phyloP scores from a whole-genome alignment of 73 alveolate genomes.

The Paramecium tetraurelia region DNA sequence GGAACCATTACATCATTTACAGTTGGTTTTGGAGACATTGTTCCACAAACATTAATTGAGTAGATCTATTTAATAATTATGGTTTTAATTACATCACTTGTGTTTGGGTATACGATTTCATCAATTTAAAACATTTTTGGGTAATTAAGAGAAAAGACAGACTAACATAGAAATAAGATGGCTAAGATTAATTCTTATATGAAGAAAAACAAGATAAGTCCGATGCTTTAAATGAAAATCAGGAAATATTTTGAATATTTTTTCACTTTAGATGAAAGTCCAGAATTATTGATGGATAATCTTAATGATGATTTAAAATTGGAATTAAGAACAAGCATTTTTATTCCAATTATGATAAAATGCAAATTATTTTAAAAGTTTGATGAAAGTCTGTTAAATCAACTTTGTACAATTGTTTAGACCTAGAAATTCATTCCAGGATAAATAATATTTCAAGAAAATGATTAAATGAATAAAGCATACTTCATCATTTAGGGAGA shows the following conservation, averaged over 20 bases:
- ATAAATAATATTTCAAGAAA: not conserved
- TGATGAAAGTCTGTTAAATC: not conserved
- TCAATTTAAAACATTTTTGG: conserved; percentile 1
- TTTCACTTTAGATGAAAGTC: not conserved
- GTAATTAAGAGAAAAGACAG: not conserved
- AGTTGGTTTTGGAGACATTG: too few species aligned
- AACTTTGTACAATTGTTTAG: not conserved
- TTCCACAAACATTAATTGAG: too few species aligned
- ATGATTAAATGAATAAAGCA: not conserved
- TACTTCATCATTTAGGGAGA: not conserved
- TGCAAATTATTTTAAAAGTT: not conserved
- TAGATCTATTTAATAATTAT: too few species aligned
- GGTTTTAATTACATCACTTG: not conserved
- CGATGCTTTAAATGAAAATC: not conserved
- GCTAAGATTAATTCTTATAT: not conserved
- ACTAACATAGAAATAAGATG: conserved; percentile 10
- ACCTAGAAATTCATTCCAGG: not conserved
- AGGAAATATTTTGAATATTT: conserved; percentile 20
- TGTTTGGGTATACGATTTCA: conserved; percentile 37
- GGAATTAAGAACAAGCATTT: not conserved
- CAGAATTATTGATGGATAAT: not conserved
- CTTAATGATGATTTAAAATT: not conserved
- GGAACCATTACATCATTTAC: too few species aligned
- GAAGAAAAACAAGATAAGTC: not conserved
- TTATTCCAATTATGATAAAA: not conserved